Evolutionary conservation across 768 basidiomycete genomes (phyloP), one percentile per base, ranked within the genome.

Genomic region (Boletus rufocinnamomeus): DNA sequence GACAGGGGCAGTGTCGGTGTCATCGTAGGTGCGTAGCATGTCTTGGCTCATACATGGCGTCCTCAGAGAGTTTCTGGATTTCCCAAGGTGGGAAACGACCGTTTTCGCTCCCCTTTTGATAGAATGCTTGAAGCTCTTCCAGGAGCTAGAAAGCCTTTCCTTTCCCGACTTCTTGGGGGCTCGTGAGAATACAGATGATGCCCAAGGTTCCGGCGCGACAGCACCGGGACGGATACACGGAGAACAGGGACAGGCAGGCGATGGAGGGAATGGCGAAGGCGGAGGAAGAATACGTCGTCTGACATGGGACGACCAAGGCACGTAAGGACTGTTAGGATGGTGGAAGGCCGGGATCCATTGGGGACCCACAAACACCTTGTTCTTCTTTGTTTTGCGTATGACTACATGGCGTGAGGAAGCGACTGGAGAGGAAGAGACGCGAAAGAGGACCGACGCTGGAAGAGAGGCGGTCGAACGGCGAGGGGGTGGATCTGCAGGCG

Each of bases 241-340:
- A 35, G 71, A 70, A 34, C 75, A 74, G 37, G 71, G 76, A 73
- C 63, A 71, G 60, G 53, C 69, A 38, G 70, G 77, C 51, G 72
- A 74, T 64, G 40, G 67, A 69, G 59, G 65, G 35, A 57, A 49
- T 68, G 79, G 66, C 62, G 71, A 71, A 46, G 64, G 60, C 21
- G 79, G 80, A 53, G 62, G 77, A 58, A 75, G 76, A 63, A 75
- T 77, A 61, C 69, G 74, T 56, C 56, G 84, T 72, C 67, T 83
- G 74, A 66, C 69, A 27, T 76, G 69, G 30, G 73, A 67, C 6
- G 75, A 64, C 82, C 80, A 83, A 10, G 82, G 82, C 6, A 81
- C 78, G 52, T 83, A 83, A n/a, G 82, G 82, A 64, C 79, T 82
- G 52, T 82, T 82, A 7, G 82, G 80, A 66, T 83, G 80, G 43